Base-by-base conservation (phyloP, 2,329 filamentous ascomycete genomes). In the Arthroderma sp. region DNA sequence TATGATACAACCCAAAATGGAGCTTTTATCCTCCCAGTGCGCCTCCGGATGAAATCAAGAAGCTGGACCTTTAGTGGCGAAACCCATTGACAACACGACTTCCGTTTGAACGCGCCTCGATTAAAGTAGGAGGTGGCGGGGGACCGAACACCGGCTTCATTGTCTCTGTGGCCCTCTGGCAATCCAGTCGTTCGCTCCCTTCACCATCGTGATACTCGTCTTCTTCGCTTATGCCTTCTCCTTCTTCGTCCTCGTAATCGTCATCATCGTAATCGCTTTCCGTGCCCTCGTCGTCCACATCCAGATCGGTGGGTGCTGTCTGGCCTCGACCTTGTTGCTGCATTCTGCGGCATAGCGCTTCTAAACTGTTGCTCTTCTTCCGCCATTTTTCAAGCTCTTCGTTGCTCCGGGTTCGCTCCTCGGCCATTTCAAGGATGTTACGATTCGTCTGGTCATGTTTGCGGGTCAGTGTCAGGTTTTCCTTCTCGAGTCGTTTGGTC, bases 351-450 rank as follows among this genome's bases (percentile, higher is more conserved):
- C 94, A 94, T 56, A 96, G 84, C 60, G 85, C 87, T 65, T 89
- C 89, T 46, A 98, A 78, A 64, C 94, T 93, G 50, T 86, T 82
- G 56, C 87, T 86, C 71, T 87, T 87, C 66, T 83, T 84, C 58
- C 80, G 81, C 60, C 86, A 78, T 32, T 82, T 78, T 52, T 94
- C 85, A 44, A 88, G 72, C 52, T 85, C 81, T 52, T 82, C 78
- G 52, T 86, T 76, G 56, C 79, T 77, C 54, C 81, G 78, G 29
- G 79, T 82, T 10, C 91, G 81, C 62, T 96, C 89, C 62, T 95
- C 87, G 3, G 89, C 91, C 89, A 96, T 94, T 59, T 91, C 85
- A 47, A 95, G 78, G 59, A 98, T 95, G 63, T 94, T 96, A 53
- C 85, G 81, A 57, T 91, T 91, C 28, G 88, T 93, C 40, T 85